A percentile compares a stretch with the other conserved stretches of the same genome.
These are phyloP conservation scores for Aspergillus unguis DNA, from an alignment of 2,329 filamentous ascomycete species.

Conservation along the genomic window DNA sequence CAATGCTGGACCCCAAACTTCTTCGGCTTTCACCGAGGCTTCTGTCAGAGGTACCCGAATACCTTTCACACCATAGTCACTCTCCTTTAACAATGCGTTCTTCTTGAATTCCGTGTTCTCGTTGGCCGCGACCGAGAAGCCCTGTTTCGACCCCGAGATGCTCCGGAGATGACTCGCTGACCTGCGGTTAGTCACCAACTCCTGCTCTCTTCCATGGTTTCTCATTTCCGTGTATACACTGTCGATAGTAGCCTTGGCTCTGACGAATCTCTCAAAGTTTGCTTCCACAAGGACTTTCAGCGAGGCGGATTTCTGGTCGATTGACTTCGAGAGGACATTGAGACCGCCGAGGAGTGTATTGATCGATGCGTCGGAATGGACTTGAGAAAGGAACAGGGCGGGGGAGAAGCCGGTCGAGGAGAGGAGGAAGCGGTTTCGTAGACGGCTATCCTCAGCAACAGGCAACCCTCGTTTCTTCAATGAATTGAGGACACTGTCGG, in stretches of 20 bases:
- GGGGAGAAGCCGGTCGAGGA: conserved; percentile 96
- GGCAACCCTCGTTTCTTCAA: conserved; percentile 73
- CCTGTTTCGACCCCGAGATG: conserved; percentile 44
- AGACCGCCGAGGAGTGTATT: conserved; percentile 76
- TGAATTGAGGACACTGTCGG: conserved; percentile 79
- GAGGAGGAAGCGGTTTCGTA: conserved; percentile 88
- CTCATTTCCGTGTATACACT: conserved; percentile 98
- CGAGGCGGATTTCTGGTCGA: conserved; percentile 96
- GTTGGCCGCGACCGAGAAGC: conserved; percentile 37
- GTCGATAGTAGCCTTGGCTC: conserved; percentile 95
- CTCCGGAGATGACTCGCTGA: conserved; percentile 60
- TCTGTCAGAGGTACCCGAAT: conserved; percentile 87
- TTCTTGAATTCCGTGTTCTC: conserved; percentile 65
- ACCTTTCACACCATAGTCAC: conserved; percentile 80
- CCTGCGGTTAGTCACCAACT: conserved; percentile 56
- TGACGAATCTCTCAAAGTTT: conserved; percentile 97
- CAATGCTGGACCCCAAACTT: conserved; percentile 93
- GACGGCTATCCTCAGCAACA: conserved; percentile 75
- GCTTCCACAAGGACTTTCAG: conserved; percentile 94
- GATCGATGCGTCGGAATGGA: conserved; percentile 82
- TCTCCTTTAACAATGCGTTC: conserved; percentile 88
- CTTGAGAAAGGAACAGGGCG: conserved; percentile 83
- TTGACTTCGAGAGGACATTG: conserved; percentile 81
- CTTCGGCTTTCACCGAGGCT: conserved; percentile 88
- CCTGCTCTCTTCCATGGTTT: conserved; percentile 60